Conservation (phyloP, 441 rosid species). For the Mallotus repandus region DNA sequence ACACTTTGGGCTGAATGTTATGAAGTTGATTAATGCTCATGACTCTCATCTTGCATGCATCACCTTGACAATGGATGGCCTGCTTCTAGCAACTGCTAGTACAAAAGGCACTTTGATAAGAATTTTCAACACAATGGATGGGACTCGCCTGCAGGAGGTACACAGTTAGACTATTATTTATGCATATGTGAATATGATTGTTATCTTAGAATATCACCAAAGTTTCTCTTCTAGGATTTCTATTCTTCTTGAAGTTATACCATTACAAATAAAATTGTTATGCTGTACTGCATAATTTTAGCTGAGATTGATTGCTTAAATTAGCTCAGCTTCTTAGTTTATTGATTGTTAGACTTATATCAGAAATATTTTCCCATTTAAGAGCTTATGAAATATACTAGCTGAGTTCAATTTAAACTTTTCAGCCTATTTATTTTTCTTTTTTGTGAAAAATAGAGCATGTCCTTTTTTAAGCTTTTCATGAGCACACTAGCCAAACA, state of each 20-base stretch:
- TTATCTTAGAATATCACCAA: constrained; percentile 1
- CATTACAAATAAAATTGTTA: background rate
- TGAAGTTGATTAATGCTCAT: constrained; percentile 72
- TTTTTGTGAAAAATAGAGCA: background rate
- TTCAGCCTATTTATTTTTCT: background rate
- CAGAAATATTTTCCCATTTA: background rate
- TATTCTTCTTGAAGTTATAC: background rate
- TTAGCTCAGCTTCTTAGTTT: background rate
- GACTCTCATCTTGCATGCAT: constrained; percentile 78
- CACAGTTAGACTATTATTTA: constrained; percentile 1
- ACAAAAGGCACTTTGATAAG: constrained; percentile 83
- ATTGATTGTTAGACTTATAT: constrained; percentile 5
- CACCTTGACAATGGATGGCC: constrained; percentile 89
- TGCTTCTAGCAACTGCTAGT: constrained; percentile 93
- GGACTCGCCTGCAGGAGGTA: constrained; percentile 90
- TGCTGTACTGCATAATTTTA: background rate
- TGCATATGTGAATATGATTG: background rate
- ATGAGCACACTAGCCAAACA: background rate
- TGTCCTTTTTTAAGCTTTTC: background rate
- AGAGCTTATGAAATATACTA: background rate
- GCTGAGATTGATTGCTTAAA: background rate
- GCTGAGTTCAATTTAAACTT: background rate
- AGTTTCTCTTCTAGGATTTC: background rate
- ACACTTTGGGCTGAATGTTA: constrained; percentile 82
- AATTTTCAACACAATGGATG: constrained; percentile 97